Evolutionary conservation across 768 basidiomycete species (phyloP), one percentile per base, ranked within the genome.

Genomic region (Xerocomus spinulosus): DNA sequence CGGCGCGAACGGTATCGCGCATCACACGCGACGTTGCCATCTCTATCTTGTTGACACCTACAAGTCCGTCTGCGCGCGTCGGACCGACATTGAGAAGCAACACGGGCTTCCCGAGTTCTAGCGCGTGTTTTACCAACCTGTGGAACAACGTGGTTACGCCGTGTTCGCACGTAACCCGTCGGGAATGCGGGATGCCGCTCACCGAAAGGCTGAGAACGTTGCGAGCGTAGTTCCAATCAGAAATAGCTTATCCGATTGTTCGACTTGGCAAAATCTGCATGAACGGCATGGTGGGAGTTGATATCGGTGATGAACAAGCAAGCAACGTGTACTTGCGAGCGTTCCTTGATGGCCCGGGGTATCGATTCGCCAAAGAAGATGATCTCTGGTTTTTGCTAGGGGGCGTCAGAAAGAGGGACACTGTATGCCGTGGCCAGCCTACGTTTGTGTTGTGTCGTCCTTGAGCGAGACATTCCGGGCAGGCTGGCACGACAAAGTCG

Each of bases 311-410:
- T 26, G 15, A 2, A 4, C 14, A 17, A 20, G n/a, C n/a, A n/a
- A n/a, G n/a, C n/a, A n/a, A n/a, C n/a, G n/a, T 5, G 39, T 26
- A 17, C 85, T 61, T 63, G 90, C 87, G 92, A 92, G 58, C 78
- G 75, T 36, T 83, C 78, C 61, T 79, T 86, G 42, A 87, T 74
- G 29, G 69, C 50, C 20, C 73, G 63, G 9, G 81, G 73, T 54
- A 97, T 89, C 1, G 90, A 87, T 69, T 95, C 93, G 26, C 93
- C 93, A 58, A 94, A 94, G 63, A 93, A 93, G 9, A 90, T 78
- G 15, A 93, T 76, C 35, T 85, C 82, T 0, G 92, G 86, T 69
- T 92, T 93, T 49, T 83, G 77, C 87, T 60, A 38, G 17, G 17
- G 13, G 2, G 20, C 24, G 33, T 59, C 83, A 57, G 47, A 3